Evolutionary conservation across 139 green algal genomes (phyloP).

Genomic region (Chlamydomonas schloesseri): DNA sequence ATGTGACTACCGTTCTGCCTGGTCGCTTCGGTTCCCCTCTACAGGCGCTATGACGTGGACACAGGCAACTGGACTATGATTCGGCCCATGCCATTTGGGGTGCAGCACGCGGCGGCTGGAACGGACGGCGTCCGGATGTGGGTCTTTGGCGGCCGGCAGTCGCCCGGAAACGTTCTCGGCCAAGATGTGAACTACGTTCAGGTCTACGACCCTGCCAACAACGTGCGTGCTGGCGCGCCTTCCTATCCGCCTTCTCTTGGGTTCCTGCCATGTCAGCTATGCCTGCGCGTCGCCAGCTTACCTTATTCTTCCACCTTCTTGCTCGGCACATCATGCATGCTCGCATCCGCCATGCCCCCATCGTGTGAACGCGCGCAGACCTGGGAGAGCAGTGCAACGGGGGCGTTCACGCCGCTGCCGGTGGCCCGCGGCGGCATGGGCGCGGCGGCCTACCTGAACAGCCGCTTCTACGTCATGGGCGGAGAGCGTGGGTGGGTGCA

Average conservation of each 20-base stretch:
- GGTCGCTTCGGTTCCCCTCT: too few species aligned
- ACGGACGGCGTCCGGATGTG: neutral
- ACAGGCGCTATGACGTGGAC: neutral
- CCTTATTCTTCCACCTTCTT: too few species aligned
- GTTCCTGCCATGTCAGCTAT: too few species aligned
- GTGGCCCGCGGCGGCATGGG: constrained; percentile 15
- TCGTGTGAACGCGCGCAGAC: too few species aligned
- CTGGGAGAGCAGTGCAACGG: too few species aligned
- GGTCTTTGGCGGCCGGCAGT: neutral
- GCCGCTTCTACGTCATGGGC: neutral
- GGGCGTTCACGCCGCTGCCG: neutral
- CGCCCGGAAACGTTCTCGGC: neutral
- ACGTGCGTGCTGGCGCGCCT: too few species aligned
- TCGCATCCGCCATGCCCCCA: too few species aligned
- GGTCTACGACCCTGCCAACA: neutral
- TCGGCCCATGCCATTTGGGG: neutral
- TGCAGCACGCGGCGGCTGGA: neutral
- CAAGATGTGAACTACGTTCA: neutral
- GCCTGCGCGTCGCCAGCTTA: too few species aligned
- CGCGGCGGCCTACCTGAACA: neutral
- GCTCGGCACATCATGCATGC: too few species aligned
- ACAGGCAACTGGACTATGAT: neutral
- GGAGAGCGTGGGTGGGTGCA: neutral
- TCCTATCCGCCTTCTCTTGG: too few species aligned
- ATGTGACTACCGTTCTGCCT: too few species aligned